Base-by-base conservation (phyloP, 768 basidiomycete species). In the Tricholoma sp. region DNA sequence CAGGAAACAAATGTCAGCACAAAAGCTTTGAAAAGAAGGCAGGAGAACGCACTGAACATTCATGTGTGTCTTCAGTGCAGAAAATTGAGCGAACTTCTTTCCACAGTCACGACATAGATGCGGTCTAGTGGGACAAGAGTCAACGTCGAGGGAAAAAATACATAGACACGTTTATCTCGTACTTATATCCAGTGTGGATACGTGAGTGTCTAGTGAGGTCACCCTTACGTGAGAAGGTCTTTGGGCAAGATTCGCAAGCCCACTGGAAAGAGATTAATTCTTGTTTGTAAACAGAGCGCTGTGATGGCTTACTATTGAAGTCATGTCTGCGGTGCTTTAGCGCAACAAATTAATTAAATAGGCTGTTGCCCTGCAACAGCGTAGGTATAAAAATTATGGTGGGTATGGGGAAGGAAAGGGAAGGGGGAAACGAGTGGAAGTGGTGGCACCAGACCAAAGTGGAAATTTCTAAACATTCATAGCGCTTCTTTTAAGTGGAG, bases 11-110 rank as follows among this genome's bases (percentile, higher is more conserved):
- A 3, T 5, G 37, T 37, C 34, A 32, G 7, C 54, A 10, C 52
- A 63, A 27, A 57, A 52, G 24, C 50, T 27, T 16, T 34, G 35
- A 39, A 24, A 32, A 19, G 19, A n/a, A 31, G 3, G 57, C 12
- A 22, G 16, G 54, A 59, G 54, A 22, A 68, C 85, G 58, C 69
- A 90, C 89, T 90, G 89, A 18, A 74, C 74, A 57, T 89, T 90
- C 53, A 60, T 56, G 59, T 90, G 89, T 1, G 82, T 85, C 60
- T 81, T 83, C 53, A 89, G 71, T 2, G 80, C 83, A 2, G 82
- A 81, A 43, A 63, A 69, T 67, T 89, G 88, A 8, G 80, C 68
- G 64, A 90, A 90, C 0, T 63, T 61, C 64, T 80, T 85, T 4
- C 68, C 68, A 63, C 88, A 90, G 5, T 67, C 64, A 39, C 65